Evolutionary conservation across 2,329 filamentous ascomycete genomes (phyloP).

Genomic region (Clarireedia paspali): DNA sequence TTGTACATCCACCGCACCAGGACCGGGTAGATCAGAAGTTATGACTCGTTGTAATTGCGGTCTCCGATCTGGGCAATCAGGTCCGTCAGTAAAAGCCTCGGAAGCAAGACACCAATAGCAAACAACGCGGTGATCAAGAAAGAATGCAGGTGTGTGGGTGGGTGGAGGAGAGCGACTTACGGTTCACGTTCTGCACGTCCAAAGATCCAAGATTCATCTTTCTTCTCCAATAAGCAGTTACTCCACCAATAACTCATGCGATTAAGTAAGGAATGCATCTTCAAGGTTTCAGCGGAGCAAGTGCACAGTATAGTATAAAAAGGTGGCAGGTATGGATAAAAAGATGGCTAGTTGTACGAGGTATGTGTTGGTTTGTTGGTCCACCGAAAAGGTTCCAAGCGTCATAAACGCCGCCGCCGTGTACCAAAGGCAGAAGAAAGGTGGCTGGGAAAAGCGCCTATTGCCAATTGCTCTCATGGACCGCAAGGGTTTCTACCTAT

Average conservation of each 20-base stretch:
- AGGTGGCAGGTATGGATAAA: slow-evolving; percentile 2
- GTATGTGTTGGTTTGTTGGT: not conserved
- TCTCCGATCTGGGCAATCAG: slow-evolving; percentile 15
- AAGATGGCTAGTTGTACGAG: slow-evolving; percentile 1
- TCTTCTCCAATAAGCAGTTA: not conserved
- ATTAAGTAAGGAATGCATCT: slow-evolving; percentile 22
- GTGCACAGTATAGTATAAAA: not conserved
- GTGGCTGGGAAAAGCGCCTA: slow-evolving; percentile 4
- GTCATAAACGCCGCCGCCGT: not conserved
- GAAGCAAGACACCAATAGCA: not conserved
- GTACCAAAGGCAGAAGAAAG: not conserved
- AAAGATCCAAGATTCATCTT: slow-evolving; percentile 22
- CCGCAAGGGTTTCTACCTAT: not conserved
- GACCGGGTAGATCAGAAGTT: slow-evolving; percentile 15
- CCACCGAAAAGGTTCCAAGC: not conserved
- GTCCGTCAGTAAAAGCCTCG: not conserved
- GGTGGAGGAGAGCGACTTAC: slow-evolving; percentile 16
- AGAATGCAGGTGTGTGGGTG: not conserved
- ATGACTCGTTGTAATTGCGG: slow-evolving; percentile 19
- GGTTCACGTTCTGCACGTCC: slow-evolving; percentile 18
- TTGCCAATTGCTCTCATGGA: not conserved
- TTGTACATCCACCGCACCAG: slow-evolving; percentile 17
- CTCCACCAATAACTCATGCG: slow-evolving; percentile 21
- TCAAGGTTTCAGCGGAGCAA: slow-evolving; percentile 11
- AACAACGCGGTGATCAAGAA: not conserved